Percentiles rank a stretch among this genome's conserved stretches.
phyloP scores from a whole-genome alignment of 176 grass and related monocot species.

The Avena atlantica region DNA sequence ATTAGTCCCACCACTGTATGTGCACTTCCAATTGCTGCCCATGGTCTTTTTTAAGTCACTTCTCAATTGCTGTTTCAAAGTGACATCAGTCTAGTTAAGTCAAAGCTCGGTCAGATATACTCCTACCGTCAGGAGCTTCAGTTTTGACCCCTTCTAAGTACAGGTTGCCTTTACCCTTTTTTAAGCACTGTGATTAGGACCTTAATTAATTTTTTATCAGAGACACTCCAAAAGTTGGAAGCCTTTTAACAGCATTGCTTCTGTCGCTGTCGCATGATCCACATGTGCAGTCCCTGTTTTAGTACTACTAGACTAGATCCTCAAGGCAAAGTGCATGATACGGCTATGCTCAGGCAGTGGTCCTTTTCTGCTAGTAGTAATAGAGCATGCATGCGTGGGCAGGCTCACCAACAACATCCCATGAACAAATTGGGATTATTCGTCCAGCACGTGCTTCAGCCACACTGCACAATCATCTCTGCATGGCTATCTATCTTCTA shows the following conservation, averaged over 20 bases:
- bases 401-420: background rate
- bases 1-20: background rate
- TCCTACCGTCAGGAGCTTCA: background rate
- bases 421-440: background rate
- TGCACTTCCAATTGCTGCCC: background rate
- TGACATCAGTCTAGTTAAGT: background rate
- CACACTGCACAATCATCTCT: background rate
- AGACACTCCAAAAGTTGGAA: background rate
- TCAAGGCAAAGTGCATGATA: background rate
- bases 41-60: background rate
- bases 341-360: background rate
- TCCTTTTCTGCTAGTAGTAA: background rate
- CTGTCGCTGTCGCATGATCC: background rate
- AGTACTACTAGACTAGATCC: background rate
- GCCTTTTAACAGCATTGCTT: background rate
- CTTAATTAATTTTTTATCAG: background rate
- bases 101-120: background rate
- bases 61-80: background rate
- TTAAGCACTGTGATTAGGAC: constrained; percentile 14
- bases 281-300: background rate
- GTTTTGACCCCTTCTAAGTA: background rate
- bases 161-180: background rate
- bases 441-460: background rate
- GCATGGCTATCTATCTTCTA: background rate
- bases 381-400: background rate